A percentile compares a stretch with the other conserved stretches of the same genome.
Conservation (phyloP, 805 yeast species). For the Lipomyces starkeyi region DNA sequence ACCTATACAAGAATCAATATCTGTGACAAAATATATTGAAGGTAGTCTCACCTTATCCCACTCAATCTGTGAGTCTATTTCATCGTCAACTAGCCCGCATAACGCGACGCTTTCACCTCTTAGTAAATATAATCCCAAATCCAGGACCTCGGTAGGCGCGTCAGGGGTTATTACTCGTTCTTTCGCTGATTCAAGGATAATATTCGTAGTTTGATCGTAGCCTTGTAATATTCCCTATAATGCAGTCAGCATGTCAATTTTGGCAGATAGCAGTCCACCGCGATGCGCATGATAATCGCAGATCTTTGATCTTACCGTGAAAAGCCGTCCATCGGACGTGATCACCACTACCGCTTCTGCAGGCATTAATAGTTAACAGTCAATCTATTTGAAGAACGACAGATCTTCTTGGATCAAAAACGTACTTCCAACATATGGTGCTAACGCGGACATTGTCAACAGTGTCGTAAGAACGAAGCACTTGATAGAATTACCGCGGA, state of each 20-base stretch:
- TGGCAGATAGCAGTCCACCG: neutral
- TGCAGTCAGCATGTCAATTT: neutral
- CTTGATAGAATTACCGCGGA: neutral
- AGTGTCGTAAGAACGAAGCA: neutral
- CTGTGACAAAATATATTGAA: neutral
- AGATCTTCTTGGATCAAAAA: neutral
- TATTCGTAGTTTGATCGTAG: conserved; percentile 41
- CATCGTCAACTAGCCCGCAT: conserved; percentile 41
- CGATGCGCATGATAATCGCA: neutral
- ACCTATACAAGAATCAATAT: conserved; percentile 19
- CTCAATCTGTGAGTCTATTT: conserved; percentile 37
- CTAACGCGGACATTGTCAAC: conserved; percentile 27
- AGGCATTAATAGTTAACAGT: neutral
- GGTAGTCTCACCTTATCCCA: conserved; percentile 40
- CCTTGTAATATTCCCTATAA: conserved; percentile 40
- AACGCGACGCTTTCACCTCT: conserved; percentile 42
- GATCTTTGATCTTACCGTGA: conserved; percentile 29
- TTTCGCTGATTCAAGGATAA: conserved; percentile 35
- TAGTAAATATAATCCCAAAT: conserved; percentile 39
- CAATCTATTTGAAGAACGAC: neutral
- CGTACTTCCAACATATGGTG: conserved; percentile 28
- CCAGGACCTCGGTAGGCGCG: conserved; percentile 35
- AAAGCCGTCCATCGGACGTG: conserved; percentile 42
- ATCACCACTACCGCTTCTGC: conserved; percentile 39
- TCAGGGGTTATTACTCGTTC: conserved; percentile 40